Evolutionary conservation across 2,329 filamentous ascomycete genomes (phyloP), one percentile per base, ranked within the genome.

Genomic region (Hyphodiscus sp.): DNA sequence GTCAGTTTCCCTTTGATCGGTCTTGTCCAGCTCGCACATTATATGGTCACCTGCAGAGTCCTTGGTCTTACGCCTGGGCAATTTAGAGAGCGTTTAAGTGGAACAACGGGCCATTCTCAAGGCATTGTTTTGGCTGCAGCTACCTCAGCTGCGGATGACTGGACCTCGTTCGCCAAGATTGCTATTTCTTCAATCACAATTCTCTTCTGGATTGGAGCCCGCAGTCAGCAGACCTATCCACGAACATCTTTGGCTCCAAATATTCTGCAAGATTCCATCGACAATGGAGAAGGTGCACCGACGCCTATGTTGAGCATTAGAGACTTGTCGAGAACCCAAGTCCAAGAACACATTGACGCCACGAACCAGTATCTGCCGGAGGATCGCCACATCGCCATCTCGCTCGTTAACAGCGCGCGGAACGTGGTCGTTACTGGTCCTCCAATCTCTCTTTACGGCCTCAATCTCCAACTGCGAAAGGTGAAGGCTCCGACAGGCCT

Each of bases 291-390:
- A 74, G 95, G 95, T n/a, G 81, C 80, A 6, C 94, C 95, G 1
- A 97, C 94, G 1, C 95, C 94, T 43, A 99, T 99, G 94, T 76
- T 99, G 61, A 97, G 94, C 66, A 95, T 99, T 61, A 89, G 94
- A 48, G 94, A 99, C 68, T 82, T 99, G 26, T 87, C 92, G 0
- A 83, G 87, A 65, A 81, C 85, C 44, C 88, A 95, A 62, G 89
- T 99, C 13, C 91, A 99, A 73, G 91, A 92, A 71, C 92, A 97
- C 73, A 95, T 99, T 63, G 87, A 97, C 73, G 88, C 87, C 15
- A 99, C 94, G 61, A 99, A 99, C 72, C 86, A 96, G 70, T 95
- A 99, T 75, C 81, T 99, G 53, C 94, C 94, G 0, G 76, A 87
- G 60, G 91, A 96, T 65, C 85, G 91, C 54, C 94, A 97, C 69